These are phyloP conservation scores for Achlya hypogyna DNA, from an alignment of 352 stramenopile species.

Conservation along the genomic window DNA sequence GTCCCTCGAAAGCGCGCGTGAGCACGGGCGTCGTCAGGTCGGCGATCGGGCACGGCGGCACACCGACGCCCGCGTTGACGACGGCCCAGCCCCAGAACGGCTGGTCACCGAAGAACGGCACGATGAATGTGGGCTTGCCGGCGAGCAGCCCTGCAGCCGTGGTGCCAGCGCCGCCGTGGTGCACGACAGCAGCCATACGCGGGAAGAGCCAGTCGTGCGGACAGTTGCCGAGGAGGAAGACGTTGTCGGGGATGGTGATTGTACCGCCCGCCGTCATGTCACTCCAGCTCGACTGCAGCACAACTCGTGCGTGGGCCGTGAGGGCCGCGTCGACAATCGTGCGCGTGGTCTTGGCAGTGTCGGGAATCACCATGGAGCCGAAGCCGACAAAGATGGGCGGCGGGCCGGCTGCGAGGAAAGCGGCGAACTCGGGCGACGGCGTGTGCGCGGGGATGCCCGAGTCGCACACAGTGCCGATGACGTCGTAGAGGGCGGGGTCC, in stretches of 20 bases:
- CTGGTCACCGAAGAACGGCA: slow-evolving; percentile 94
- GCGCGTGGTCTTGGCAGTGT: slow-evolving; percentile 51
- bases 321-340: slow-evolving; percentile 82
- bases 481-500: slow-evolving; percentile 69
- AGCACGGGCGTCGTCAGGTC: slow-evolving; percentile 79
- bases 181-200: slow-evolving; percentile 79
- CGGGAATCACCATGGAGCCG: slow-evolving; percentile 87
- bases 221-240: slow-evolving; percentile 59
- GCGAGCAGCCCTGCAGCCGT: slow-evolving; percentile 84
- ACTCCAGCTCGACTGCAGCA: slow-evolving; percentile 88
- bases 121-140: slow-evolving; percentile 89
- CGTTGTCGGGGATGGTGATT: slow-evolving; percentile 37
- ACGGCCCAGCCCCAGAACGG: slow-evolving; percentile 90
- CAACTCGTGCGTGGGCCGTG: slow-evolving; percentile 51
- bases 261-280: slow-evolving; percentile 39
- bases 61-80: slow-evolving; percentile 65
- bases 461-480: slow-evolving; percentile 77
- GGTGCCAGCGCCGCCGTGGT: slow-evolving; percentile 82
- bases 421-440: slow-evolving; percentile 42
- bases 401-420: slow-evolving; percentile 48
- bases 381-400: slow-evolving; percentile 92
- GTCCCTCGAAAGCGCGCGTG: slow-evolving; percentile 52
- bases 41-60: slow-evolving; percentile 73
- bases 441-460: slow-evolving; percentile 26
- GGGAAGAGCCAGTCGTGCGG: slow-evolving; percentile 90